Base-by-base conservation (phyloP, 208 protist genomes). In the Leishmania braziliensis region DNA sequence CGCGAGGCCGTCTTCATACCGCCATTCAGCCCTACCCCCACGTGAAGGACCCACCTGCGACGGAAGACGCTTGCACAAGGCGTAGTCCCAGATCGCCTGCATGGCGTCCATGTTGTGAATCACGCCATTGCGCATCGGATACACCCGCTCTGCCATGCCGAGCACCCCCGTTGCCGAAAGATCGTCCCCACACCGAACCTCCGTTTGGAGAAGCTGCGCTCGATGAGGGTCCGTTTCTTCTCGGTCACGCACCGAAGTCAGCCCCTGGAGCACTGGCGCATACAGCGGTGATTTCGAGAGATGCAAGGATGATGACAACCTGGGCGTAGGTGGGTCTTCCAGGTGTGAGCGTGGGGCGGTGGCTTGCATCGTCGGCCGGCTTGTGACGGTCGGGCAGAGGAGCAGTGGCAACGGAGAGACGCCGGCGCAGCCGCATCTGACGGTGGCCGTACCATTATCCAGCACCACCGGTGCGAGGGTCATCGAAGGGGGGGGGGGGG, bases 71-170 rank as follows among this genome's bases (percentile, higher is more conserved):
- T 90, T 81, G 16, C 91, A 81, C 87, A 99, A 98, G 18, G 96
- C 95, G 86, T 99, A 98, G 84, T 99, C 93, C 98, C 98, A 99
- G 20, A 99, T 70, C 72, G 98, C 89, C 65, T 91, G 63, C 95
- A 99, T 99, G 81, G 99, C 98, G 18, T 99, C 97, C 98, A 99
- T 99, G 88, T 98, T 95, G 54, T 92, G 89, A 75, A 99, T 92
- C 53, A 99, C 96, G 68, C 99, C 99, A 86, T 99, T 99, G 33
- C 95, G 88, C 5, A 99, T 87, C 16, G 99, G 99, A 85, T 99
- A 99, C 23, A 76, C 96, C 56, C 98, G 90, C 75, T 81, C 51
- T 29, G 43, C 75, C 14, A 26, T 14, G 9, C 23, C 68, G 23
- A 72, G 56, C 48, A 2, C 26, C 50, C n/a, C 36, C 58, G 43